These are phyloP conservation scores for Clarireedia homoeocarpa DNA, from an alignment of 2,329 filamentous ascomycete species.

Conservation along the genomic window DNA sequence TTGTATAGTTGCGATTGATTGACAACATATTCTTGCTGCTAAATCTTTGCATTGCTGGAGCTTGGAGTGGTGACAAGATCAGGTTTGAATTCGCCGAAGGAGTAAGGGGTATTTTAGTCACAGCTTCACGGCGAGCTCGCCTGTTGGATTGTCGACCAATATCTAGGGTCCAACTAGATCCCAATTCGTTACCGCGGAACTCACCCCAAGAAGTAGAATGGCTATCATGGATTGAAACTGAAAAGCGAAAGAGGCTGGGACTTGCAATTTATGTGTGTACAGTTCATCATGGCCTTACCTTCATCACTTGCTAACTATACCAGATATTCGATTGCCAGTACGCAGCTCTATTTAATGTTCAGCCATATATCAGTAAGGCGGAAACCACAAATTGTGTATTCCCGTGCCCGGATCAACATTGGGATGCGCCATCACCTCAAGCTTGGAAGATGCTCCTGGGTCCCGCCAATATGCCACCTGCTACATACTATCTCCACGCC, in stretches of 20 bases:
- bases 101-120: constrained; percentile 21
- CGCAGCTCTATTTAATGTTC: constrained; percentile 25
- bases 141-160: constrained; percentile 24
- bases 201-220: constrained; percentile 18
- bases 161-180: constrained; percentile 14
- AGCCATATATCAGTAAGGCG: constrained; percentile 25
- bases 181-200: constrained; percentile 13
- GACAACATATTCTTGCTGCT: constrained; percentile 26
- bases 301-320: background rate
- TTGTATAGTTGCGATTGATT: constrained; percentile 16
- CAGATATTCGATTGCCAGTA: constrained; percentile 27
- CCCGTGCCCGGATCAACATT: constrained; percentile 22
- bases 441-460: constrained; percentile 22
- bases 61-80: constrained; percentile 25
- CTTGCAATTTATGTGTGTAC: constrained; percentile 24
- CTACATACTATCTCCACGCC: constrained; percentile 23
- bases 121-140: constrained; percentile 20
- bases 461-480: constrained; percentile 15
- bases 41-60: constrained; percentile 22
- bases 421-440: constrained; percentile 19
- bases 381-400: constrained; percentile 27
- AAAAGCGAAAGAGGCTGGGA: constrained; percentile 25
- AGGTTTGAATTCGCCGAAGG: constrained; percentile 27
- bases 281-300: background rate
- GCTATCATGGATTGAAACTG: constrained; percentile 26